Evolutionary conservation across 192 early-diverging fungal genomes (phyloP), one percentile per base, ranked within the genome.

Genomic region (Coemansia sp.): DNA sequence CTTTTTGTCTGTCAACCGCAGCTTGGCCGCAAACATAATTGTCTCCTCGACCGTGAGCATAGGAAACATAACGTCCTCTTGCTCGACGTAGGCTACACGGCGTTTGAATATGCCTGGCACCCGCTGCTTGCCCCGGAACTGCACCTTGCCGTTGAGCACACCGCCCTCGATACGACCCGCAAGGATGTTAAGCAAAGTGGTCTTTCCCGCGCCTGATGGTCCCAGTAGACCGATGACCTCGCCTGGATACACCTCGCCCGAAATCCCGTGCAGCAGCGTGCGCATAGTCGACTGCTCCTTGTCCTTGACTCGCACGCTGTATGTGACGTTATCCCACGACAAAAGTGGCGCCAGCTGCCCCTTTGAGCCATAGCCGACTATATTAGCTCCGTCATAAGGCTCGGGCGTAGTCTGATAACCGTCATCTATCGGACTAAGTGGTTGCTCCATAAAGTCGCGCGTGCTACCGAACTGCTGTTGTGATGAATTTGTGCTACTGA

Each of bases 221-320:
- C 95, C 96, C 88, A 98, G 92, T 40, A 98, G 93, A 13, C 95
- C 96, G 87, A 96, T 89, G 9, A 98, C 89, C 68, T 97, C 87
- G 52, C 96, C 96, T 0, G 95, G 91, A 18, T 87, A 80, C 7
- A 94, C 93, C 20, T 89, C 73, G 34, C 96, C 96, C 27, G 86
- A 86, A 4, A 96, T 89, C 12, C 85, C 86, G 18, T 92, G 80
- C 33, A 95, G 70, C 13, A 95, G 82, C 61, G 77, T 62, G 69
- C 85, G 82, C 76, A 77, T 86, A 27, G 41, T 62, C 12, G 69
- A 29, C 66, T 80, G 68, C 55, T 79, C 43, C 69, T 80, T 80
- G 68, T 80, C 68, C 44, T 75, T 77, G 44, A 80, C 54, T 33
- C 76, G 79, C 69, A 85, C 82, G 66, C 78, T 74, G 69, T 85